Conservation (phyloP, 495 filamentous ascomycete genomes). For the Saxispiralis lemnorum region DNA sequence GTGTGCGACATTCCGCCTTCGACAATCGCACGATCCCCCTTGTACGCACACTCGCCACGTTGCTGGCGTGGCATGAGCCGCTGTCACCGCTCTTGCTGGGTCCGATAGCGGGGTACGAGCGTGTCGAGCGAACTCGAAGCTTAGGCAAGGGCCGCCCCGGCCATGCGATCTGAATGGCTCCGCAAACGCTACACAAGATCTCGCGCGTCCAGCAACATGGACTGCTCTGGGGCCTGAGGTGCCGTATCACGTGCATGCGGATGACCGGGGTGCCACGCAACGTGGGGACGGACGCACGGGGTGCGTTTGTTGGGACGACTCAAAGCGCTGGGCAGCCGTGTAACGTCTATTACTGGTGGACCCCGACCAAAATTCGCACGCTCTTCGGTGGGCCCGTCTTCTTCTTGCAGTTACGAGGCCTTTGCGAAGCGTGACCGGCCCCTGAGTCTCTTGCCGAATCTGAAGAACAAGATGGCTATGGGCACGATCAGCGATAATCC, state of each 20-base stretch:
- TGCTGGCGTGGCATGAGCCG: slow-evolving; percentile 2
- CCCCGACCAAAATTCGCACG: not conserved
- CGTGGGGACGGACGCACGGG: too few relatives aligned
- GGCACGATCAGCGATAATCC: slow-evolving; percentile 3
- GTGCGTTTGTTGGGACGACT: not conserved
- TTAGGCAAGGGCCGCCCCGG: slow-evolving; percentile 1
- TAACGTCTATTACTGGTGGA: slow-evolving; percentile 5
- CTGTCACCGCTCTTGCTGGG: slow-evolving; percentile 10
- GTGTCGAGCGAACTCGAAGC: not conserved
- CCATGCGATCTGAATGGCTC: slow-evolving; percentile 7
- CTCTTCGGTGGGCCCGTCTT: not conserved
- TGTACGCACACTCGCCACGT: slow-evolving; percentile 5
- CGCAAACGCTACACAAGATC: slow-evolving; percentile 11
- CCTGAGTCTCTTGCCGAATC: slow-evolving; percentile 26
- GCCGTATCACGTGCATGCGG: slow-evolving; percentile 9
- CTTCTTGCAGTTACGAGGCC: slow-evolving; percentile 9
- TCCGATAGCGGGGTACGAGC: not conserved
- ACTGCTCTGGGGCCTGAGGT: not conserved
- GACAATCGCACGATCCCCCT: too few relatives aligned
- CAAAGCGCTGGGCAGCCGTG: not conserved
- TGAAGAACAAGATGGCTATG: slow-evolving; percentile 25
- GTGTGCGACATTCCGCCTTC: too few relatives aligned
- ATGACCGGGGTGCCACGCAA: slow-evolving; percentile 2
- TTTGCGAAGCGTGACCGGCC: slow-evolving; percentile 24
- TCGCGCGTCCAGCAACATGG: not conserved